Percentiles rank a stretch among this genome's conserved stretches.
These are phyloP conservation scores for Podospora pseudoanserina DNA, from an alignment of 495 filamentous ascomycete species.

Conservation along the genomic window DNA sequence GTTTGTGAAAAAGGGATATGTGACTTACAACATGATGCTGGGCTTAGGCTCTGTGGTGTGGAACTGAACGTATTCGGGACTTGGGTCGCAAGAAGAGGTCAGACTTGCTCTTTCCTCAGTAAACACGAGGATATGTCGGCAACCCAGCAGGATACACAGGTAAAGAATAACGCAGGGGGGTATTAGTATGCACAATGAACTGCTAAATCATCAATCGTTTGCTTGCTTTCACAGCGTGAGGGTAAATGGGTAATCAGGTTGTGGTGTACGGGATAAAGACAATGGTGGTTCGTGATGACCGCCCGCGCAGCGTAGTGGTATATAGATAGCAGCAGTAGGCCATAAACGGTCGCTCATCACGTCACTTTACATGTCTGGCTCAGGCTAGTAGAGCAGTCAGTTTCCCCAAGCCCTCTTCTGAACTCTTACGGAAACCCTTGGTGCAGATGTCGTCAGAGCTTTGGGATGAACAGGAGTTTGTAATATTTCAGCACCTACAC, in stretches of 20 bases:
- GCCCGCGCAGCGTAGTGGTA: not conserved
- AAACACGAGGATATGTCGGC: too few species aligned
- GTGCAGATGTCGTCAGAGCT: not conserved
- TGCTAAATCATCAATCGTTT: not conserved
- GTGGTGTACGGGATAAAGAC: not conserved
- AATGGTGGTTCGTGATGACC: not conserved
- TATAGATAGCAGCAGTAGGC: not conserved
- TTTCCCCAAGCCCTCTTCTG: not conserved
- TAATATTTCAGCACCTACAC: too few species aligned
- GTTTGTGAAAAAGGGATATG: too few species aligned
- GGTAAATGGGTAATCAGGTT: too few species aligned
- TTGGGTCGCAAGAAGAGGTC: not conserved
- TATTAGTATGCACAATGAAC: not conserved
- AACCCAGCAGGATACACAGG: not conserved
- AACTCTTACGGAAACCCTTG: not conserved
- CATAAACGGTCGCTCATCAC: not conserved
- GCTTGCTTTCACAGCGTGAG: too few species aligned
- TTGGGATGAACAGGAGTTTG: not conserved
- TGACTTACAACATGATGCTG: slow-evolving; percentile 9
- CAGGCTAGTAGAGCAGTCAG: not conserved
- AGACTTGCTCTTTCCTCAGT: not conserved
- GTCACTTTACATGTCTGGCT: not conserved
- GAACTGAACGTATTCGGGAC: not conserved
- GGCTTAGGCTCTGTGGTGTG: not conserved
- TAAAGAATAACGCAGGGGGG: not conserved